Base-by-base conservation (phyloP, 768 basidiomycete genomes). In the Tremella yokohamensis region DNA sequence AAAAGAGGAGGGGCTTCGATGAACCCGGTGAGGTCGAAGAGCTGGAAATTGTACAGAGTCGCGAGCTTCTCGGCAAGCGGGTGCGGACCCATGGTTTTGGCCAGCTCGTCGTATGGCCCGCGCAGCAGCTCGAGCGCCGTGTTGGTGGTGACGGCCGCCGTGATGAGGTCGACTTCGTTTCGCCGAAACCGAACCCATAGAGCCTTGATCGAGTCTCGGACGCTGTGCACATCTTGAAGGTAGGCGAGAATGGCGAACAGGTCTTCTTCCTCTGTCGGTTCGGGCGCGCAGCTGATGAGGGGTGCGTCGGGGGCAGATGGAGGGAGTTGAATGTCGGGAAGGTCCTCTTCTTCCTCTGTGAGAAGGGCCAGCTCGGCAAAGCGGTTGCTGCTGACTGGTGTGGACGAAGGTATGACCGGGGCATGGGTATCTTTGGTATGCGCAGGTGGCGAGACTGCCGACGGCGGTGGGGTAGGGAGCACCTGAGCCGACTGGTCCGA, bases 121-220 rank as follows among this genome's bases (percentile, higher is more conserved):
- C 19, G 51, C n/a, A 51, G 18, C 12, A 51, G 26, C 25, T 51
- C 49, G 18, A 51, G 25, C 11, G 49, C 49, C 13, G 49, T 51
- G 19, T 51, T 51, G 26, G 49, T 51, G n/a, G 49, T 51, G 7
- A 51, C 49, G 19, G 49, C 49, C 12, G 49, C 49, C 12, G 49
- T 51, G 8, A 51, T 11, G 12, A 51, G 26, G 24, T 51, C 26
- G 12, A 51, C 18, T 34, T 8, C 7, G 7, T 26, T 18, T 18
- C 8, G 12, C 12, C 24, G n/a, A 13, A 12, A 51, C 20, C 34
- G 20, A 7, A 11, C 34, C 49, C 49, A 51, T 11, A 40, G 39
- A 11, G 39, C 39, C 11, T 11, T 11, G n/a, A 40, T 40, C 11
- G 11, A 40, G 11, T 40, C 39, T 40, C 39, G 11, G n/a, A 40